Base-by-base conservation (phyloP, 106 monocot species). In the Dioscorea dumetorum region DNA sequence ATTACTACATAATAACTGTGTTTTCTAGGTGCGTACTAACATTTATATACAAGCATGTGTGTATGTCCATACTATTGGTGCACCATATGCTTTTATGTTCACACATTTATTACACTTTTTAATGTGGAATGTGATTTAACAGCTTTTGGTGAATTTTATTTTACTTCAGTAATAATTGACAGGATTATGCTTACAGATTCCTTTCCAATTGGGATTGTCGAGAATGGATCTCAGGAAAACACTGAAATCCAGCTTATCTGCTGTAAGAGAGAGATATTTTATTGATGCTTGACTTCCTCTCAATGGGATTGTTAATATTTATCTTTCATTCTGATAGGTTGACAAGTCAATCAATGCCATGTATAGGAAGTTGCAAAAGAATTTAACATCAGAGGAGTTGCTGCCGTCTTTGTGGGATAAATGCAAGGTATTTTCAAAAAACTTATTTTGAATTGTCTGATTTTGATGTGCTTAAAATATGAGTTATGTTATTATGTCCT, bases 361-460 rank as follows among this genome's bases (percentile, higher is more conserved):
- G 97, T 87, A 87, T 67, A 87, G 81, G 78, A 92, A 80, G 67
- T 74, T 99, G 20, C 97, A 99, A 66, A 99, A 85, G 71, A 92
- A 78, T 28, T 75, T 99, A 49, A 87, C 84, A 53, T 92, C 97
- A 16, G 97, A 99, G 61, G 97, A 99, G 62, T 69, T 99, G 74
- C 76, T 99, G 7, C 92, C 97, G 63, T 92, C 97, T 31, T 77
- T 99, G 64, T 99, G 97, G 97, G 89, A 92, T 65, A 99, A 99
- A 72, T 99, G 97, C 90, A 92, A 99, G 89, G 97, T 94, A 72
- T 66, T 48, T 48, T 28, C 28, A 28, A 28, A 28, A 28, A 28
- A 28, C 1, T 28, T 28, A 28, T 28, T 28, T 28, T 28, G 28
- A 28, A 28, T 28, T 28, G 1, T 28, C 28, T 1, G 1, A 28